Evolutionary conservation across 2,329 filamentous ascomycete species (phyloP), one percentile per base, ranked within the genome.

Genomic region (Zarea fungicola): DNA sequence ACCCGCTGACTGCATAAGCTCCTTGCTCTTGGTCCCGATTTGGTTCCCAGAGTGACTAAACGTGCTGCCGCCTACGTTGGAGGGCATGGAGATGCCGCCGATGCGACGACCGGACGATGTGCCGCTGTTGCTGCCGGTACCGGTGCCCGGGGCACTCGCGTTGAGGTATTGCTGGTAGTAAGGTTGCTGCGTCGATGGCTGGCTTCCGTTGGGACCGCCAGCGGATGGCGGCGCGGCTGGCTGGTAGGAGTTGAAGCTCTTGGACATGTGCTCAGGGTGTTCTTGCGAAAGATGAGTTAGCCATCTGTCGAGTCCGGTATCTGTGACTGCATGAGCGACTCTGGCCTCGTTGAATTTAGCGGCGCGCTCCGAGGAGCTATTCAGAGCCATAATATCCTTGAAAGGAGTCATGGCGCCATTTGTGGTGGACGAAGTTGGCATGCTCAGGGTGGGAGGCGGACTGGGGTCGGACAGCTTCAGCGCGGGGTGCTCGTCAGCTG

Each of bases 11-110:
- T 93, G 87, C 62, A 96, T 77, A 23, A 96, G 72, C 60, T 95
- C 90, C 71, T 96, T 96, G 64, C 91, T 84, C 72, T 91, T 92
- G 32, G 84, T 79, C 58, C 89, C 86, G 64, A 91, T 80, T 60
- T 86, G 81, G 55, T 78, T 74, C 52, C 77, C 69, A 42, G 80
- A 80, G 51, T 75, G 71, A 35, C 74, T 74, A 56, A 80, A 75
- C 29, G 71, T 66, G 60, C 70, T 71, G 42, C 66, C 59, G 25
- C 67, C 61, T 42, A 69, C 69, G 49, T 73, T 69, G 39, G 66
- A 63, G 18, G 70, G 60, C 34, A 69, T 67, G 6, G 60, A 55
- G 28, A 66, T 51, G 18, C 64, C 59, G 26, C 59, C 66, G 14
- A 67, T 52, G 26, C 67, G 64, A 53, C 68, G 70, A 52, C 58